Percentiles rank a stretch among this genome's conserved stretches.
These are phyloP conservation scores for Colletotrichum siamense DNA, from an alignment of 2,329 filamentous ascomycete species.

Conservation along the genomic window DNA sequence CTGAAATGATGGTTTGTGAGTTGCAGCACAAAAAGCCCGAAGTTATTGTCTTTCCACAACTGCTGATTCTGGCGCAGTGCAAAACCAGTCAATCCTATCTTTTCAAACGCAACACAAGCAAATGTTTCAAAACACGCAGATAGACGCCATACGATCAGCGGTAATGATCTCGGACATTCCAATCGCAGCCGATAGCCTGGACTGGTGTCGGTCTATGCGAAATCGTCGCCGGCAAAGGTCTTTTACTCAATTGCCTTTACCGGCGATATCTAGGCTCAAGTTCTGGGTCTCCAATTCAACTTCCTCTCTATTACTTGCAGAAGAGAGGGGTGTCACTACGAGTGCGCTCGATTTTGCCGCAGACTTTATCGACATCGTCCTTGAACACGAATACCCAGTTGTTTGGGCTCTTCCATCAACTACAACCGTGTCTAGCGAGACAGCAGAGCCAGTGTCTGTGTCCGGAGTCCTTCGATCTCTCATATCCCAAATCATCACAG, in stretches of 20 bases:
- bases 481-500: neutral
- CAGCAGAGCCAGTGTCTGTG: fast-evolving
- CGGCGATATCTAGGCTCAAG: neutral
- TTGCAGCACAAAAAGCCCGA: neutral
- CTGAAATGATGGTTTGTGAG: neutral
- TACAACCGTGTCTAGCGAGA: fast-evolving
- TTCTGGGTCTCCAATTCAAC: neutral
- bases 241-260: fast-evolving
- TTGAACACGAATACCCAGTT: neutral
- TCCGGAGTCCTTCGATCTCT: neutral
- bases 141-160: neutral
- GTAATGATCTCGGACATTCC: fast-evolving
- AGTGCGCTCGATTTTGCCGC: neutral
- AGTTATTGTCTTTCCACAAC: fast-evolving
- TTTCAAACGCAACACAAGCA: fast-evolving
- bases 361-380: neutral
- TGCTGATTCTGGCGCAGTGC: fast-evolving
- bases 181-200: neutral
- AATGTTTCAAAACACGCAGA: neutral
- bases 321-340: neutral
- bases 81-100: fast-evolving
- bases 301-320: neutral
- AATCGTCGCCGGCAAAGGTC: neutral
- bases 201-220: neutral
- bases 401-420: neutral